Base-by-base conservation (phyloP, 495 filamentous ascomycete species). In the Aspergillus funiculosus region DNA sequence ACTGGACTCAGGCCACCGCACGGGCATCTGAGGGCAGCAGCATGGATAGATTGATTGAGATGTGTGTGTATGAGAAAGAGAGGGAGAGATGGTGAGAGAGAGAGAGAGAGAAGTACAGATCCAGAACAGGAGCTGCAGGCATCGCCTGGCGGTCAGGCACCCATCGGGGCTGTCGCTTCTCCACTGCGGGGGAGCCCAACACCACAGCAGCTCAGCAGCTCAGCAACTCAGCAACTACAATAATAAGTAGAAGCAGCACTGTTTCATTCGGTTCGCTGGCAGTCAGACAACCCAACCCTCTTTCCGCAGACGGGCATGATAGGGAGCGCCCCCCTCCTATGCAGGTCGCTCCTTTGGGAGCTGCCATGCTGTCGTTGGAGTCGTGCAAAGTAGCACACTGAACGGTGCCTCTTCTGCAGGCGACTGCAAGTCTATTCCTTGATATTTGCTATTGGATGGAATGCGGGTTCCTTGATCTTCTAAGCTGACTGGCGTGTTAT, bases 71-170 rank as follows among this genome's bases (percentile, higher is more conserved):
- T 36, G 30, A 27, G 36, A 20, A 42, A 43, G 42, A 39, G 29
- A 47, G 43, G 39, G n/a, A 19, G 22, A 30, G 13, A 39, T 25
- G 38, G 30, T 13, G 17, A 30, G 40, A 13, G 19, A 26, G 45
- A 39, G 35, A 27, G 17, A 42, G 24, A 22, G 27, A 34, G 10
- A 24, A 37, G 7, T 9, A 43, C 31, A 35, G 21, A 26, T 3
- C 13, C 34, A 5, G 6, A 32, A 35, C 29, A 17, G 20, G n/a
- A n/a, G n/a, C n/a, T n/a, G n/a, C 51, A 58, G 59, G 53, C 57
- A 57, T 45, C 48, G 45, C 45, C 56, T 52, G 52, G 65, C 63
- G 61, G 63, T 68, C 61, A 68, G 65, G 65, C 61, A 68, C 54
- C 52, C 51, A 64, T 58, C 48, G 45, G 34, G 36, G 36, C 43